Percentiles rank a stretch among this genome's conserved stretches.
Evolutionary conservation across 768 basidiomycete species (phyloP).

Genomic region (Sistotremastrum niveocremeum): DNA sequence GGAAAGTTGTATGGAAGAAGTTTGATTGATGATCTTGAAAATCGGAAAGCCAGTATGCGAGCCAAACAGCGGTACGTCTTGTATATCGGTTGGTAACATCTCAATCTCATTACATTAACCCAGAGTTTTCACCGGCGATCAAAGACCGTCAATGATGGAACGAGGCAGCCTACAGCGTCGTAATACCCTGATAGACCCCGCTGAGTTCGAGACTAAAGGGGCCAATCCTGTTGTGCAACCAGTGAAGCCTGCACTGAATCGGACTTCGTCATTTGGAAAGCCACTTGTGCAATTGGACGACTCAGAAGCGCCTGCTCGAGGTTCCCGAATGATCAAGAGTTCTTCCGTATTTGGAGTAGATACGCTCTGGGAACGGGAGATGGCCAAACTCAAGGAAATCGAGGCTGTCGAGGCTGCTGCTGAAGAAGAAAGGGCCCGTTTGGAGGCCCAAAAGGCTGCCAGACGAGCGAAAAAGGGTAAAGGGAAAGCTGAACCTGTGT

Average conservation of each 20-base stretch:
- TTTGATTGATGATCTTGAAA: constrained; percentile 82
- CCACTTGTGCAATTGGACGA: constrained; percentile 58
- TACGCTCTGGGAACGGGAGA: constrained; percentile 83
- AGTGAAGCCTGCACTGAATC: constrained; percentile 24
- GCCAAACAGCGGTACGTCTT: constrained; percentile 61
- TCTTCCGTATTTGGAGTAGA: constrained; percentile 91
- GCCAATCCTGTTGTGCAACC: neutral
- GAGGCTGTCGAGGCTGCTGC: constrained; percentile 53
- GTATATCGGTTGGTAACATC: constrained; percentile 1
- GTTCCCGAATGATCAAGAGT: constrained; percentile 22
- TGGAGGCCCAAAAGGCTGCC: constrained; percentile 32
- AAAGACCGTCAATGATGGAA: constrained; percentile 89
- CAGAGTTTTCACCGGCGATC: constrained; percentile 81
- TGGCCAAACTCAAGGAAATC: constrained; percentile 65
- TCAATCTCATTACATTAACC: neutral
- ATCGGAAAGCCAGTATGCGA: constrained; percentile 69
- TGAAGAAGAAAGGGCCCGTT: constrained; percentile 34
- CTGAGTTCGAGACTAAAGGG: constrained; percentile 27
- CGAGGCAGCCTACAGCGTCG: constrained; percentile 39
- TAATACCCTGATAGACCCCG: constrained; percentile 65
- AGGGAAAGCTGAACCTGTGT: constrained; percentile 24
- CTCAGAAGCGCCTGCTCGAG: constrained; percentile 11
- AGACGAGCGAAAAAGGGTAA: constrained; percentile 22
- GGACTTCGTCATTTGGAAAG: constrained; percentile 39
- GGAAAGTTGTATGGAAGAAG: constrained; percentile 81